Conservation (phyloP, 495 filamentous ascomycete species). For the Tuber microsphaerosporum region DNA sequence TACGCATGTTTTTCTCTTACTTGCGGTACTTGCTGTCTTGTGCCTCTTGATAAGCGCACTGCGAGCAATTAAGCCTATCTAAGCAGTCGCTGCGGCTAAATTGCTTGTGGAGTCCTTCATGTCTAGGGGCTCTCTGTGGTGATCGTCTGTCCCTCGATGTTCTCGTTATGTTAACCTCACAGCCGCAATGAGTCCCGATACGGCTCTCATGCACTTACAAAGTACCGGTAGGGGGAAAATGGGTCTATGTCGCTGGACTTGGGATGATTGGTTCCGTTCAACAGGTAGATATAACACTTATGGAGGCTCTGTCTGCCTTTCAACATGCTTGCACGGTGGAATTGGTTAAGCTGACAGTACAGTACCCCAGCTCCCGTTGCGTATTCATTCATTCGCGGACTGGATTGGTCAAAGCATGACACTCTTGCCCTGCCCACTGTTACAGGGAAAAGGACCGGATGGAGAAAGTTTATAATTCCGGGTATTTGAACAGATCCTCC, state of each 20-base stretch:
- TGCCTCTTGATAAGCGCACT: not conserved
- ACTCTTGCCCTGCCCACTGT: not conserved
- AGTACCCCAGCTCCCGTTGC: not conserved
- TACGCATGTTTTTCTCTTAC: not conserved
- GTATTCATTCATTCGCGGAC: not conserved
- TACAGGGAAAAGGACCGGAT: not conserved
- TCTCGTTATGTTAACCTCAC: not conserved
- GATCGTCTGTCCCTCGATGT: not conserved
- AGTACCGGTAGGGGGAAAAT: not conserved
- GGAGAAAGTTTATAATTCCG: not conserved
- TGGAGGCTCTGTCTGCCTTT: not conserved
- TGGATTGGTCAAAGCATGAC: not conserved
- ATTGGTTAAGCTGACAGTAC: not conserved
- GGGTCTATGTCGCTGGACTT: not conserved
- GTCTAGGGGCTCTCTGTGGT: not conserved
- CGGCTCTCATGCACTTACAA: not conserved
- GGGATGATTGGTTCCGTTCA: not conserved
- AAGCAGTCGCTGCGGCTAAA: not conserved
- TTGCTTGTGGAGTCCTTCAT: not conserved
- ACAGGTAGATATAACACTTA: not conserved
- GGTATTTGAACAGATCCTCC: not conserved
- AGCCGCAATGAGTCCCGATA: not conserved
- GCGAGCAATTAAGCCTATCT: not conserved
- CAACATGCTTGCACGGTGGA: not conserved
- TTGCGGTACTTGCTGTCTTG: not conserved